phyloP scores from a whole-genome alignment of 352 stramenopile genomes.

The Globisporangium middletonii region DNA sequence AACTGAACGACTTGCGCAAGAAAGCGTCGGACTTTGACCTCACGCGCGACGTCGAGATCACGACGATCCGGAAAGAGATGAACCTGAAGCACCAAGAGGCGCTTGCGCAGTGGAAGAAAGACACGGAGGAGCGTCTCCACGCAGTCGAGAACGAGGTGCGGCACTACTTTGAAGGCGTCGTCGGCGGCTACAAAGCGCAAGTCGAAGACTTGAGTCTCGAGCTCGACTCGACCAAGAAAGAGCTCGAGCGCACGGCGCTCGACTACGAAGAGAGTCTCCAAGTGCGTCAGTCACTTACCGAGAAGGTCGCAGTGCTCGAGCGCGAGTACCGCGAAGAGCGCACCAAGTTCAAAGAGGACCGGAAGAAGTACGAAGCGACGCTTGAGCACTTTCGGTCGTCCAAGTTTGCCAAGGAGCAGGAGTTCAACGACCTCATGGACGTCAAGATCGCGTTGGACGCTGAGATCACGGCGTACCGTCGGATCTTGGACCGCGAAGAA shows the following conservation, averaged over 20 bases:
- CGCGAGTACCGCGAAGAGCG: constrained; percentile 72
- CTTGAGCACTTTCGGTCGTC: constrained; percentile 62
- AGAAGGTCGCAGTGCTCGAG: constrained; percentile 77
- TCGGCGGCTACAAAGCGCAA: constrained; percentile 47
- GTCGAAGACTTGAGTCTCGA: constrained; percentile 54
- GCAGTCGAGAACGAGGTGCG: constrained; percentile 72
- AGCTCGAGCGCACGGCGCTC: constrained; percentile 69
- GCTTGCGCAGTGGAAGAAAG: constrained; percentile 71
- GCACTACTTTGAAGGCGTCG: constrained; percentile 59
- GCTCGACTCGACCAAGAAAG: constrained; percentile 61
- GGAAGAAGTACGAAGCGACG: constrained; percentile 65
- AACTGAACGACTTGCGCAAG: constrained; percentile 67
- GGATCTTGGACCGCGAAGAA: constrained; percentile 79
- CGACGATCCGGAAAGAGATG: constrained; percentile 72
- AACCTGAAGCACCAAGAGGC: constrained; percentile 67
- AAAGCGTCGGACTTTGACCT: constrained; percentile 71
- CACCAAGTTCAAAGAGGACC: constrained; percentile 72
- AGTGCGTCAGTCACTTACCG: constrained; percentile 61
- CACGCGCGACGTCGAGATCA: constrained; percentile 61
- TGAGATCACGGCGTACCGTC: constrained; percentile 77
- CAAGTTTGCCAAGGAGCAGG: constrained; percentile 64
- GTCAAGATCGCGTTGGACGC: constrained; percentile 76
- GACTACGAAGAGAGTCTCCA: constrained; percentile 80
- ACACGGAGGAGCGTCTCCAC: constrained; percentile 64
- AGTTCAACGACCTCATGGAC: constrained; percentile 87